Percentiles rank a stretch among this genome's conserved stretches.
Evolutionary conservation across 768 basidiomycete genomes (phyloP).

Genomic region (Leccinellum albellum): DNA sequence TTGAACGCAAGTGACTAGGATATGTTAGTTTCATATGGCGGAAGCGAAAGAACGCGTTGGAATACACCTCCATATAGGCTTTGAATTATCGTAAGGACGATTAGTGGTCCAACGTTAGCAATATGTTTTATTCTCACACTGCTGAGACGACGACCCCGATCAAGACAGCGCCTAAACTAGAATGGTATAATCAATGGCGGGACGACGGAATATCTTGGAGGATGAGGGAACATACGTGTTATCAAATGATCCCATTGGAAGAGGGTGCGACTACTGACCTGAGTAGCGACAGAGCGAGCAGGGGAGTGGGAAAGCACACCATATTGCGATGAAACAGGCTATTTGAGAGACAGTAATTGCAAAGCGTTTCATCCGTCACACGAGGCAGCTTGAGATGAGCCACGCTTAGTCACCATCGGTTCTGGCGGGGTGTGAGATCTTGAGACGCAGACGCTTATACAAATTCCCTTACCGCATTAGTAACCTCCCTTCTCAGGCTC

Average conservation of each 20-base stretch:
- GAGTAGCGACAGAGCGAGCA: neutral
- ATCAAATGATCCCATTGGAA: conserved; percentile 27
- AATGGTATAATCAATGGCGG: neutral
- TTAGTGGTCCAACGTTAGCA: neutral
- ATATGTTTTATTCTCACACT: conserved; percentile 35
- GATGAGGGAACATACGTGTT: conserved; percentile 33
- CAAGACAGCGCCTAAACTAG: conserved; percentile 52
- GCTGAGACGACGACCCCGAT: conserved; percentile 54
- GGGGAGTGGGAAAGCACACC: neutral
- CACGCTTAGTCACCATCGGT: too few relatives aligned
- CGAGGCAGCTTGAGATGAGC: neutral
- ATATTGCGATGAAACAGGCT: conserved; percentile 2
- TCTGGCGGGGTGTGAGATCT: too few relatives aligned
- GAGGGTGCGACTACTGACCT: neutral
- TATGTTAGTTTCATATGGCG: conserved; percentile 1
- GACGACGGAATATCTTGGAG: neutral
- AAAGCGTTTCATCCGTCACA: conserved; percentile 25
- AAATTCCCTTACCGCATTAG: too few relatives aligned
- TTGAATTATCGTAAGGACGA: neutral
- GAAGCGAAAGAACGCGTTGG: neutral
- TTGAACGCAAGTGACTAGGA: conserved; percentile 54
- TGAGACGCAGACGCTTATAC: too few relatives aligned
- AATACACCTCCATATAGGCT: conserved; percentile 52
- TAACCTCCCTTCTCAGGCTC: too few relatives aligned
- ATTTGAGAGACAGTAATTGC: conserved; percentile 17